Conservation (phyloP, 768 basidiomycete genomes). For the Fibroporia radiculosa region DNA sequence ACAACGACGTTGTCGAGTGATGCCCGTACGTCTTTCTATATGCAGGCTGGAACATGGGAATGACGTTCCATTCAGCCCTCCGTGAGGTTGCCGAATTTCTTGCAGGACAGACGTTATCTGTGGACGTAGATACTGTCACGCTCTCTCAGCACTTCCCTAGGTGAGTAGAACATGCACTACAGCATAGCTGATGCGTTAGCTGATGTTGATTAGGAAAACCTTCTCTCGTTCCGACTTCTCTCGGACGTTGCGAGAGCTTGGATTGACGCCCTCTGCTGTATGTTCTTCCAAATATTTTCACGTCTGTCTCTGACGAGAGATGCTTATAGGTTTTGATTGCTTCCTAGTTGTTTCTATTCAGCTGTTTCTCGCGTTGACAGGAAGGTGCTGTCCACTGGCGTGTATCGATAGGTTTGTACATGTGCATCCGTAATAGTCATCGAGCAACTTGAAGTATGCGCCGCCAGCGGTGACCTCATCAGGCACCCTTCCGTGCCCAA, state of each 20-base stretch:
- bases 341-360: slow-evolving; percentile 8
- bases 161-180: slow-evolving; percentile 34
- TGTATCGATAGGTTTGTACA: no score
- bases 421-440: no score
- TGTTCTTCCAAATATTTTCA: slow-evolving; percentile 4
- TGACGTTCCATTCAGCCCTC: slow-evolving; percentile 69
- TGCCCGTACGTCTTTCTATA: slow-evolving; percentile 45
- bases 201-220: slow-evolving; percentile 50
- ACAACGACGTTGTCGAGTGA: slow-evolving; percentile 78
- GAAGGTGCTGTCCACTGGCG: no score
- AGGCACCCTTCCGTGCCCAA: no score
- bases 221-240: slow-evolving; percentile 68
- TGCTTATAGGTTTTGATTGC: slow-evolving; percentile 20
- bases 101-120: slow-evolving; percentile 60
- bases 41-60: neutral
- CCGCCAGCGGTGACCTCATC: no score
- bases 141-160: slow-evolving; percentile 83
- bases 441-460: no score
- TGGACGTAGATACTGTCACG: slow-evolving; percentile 72
- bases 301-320: neutral
- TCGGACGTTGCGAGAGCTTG: slow-evolving; percentile 76
- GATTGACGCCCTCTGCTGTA: slow-evolving; percentile 87
- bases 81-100: slow-evolving; percentile 83
- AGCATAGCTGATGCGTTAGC: neutral
- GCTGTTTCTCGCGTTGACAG: neutral